These are phyloP conservation scores for Ceratobasidium sp. DNA, from an alignment of 1,284 basidiomycete genomes.

Conservation along the genomic window DNA sequence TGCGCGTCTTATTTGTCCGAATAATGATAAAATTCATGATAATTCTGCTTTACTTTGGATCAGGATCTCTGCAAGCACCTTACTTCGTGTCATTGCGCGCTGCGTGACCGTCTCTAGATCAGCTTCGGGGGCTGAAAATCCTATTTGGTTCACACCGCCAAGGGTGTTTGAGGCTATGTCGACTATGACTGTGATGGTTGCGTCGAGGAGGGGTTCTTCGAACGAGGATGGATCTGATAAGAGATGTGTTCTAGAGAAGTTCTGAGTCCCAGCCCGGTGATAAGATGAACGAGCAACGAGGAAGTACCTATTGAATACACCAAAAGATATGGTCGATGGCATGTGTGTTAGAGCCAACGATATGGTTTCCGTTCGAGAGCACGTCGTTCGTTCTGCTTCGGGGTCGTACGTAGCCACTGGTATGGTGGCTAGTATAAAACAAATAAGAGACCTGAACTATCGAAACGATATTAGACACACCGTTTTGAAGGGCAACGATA, in stretches of 20 bases:
- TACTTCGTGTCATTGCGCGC: slow-evolving; percentile 30
- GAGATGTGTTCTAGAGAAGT: slow-evolving; percentile 70
- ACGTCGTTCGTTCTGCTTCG: slow-evolving; percentile 75
- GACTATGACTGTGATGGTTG: slow-evolving; percentile 75
- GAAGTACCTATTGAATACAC: slow-evolving; percentile 83
- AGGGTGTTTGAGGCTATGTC: slow-evolving; percentile 61
- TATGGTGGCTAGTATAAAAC: slow-evolving; percentile 70
- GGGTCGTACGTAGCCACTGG: slow-evolving; percentile 82
- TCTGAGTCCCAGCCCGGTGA: not conserved
- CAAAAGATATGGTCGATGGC: slow-evolving; percentile 78
- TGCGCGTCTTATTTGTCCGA: not conserved
- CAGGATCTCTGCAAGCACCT: slow-evolving; percentile 25
- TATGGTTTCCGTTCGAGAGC: slow-evolving; percentile 68
- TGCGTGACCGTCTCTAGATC: slow-evolving; percentile 53
- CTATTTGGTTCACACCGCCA: slow-evolving; percentile 29
- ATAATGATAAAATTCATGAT: slow-evolving; percentile 16
- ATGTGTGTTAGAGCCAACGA: slow-evolving; percentile 67
- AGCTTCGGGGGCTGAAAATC: slow-evolving; percentile 32
- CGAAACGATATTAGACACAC: slow-evolving; percentile 64
- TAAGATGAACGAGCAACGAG: not conserved
- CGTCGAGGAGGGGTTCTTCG: slow-evolving; percentile 87
- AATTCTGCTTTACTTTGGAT: slow-evolving; percentile 25
- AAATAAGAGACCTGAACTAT: not conserved
- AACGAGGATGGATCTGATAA: slow-evolving; percentile 90
- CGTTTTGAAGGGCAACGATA: slow-evolving; percentile 86